These are phyloP conservation scores for Wolfiporia cocos DNA, from an alignment of 1,284 basidiomycete genomes.

Conservation along the genomic window DNA sequence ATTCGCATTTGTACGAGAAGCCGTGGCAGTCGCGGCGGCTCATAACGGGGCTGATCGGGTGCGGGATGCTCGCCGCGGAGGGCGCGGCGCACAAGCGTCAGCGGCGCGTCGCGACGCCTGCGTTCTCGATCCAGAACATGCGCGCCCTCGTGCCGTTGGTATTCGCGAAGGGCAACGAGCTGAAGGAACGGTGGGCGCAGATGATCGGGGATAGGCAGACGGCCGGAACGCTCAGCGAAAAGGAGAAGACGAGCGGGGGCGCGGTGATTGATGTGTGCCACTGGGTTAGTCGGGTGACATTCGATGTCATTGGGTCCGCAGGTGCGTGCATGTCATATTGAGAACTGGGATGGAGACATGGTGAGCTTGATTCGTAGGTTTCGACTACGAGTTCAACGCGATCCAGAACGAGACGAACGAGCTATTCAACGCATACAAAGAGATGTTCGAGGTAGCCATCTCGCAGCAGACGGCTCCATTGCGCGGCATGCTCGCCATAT, in stretches of 20 bases:
- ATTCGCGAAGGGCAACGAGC: conserved; percentile 57
- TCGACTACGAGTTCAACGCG: conserved; percentile 75
- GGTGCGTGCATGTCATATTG: conserved; percentile 32
- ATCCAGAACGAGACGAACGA: conserved; percentile 72
- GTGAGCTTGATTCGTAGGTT: conserved; percentile 38
- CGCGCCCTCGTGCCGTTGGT: conserved; percentile 64
- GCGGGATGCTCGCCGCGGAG: conserved; percentile 73
- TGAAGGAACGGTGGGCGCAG: conserved; percentile 53
- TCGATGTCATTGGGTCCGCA: conserved; percentile 76
- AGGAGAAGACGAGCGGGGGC: conserved; percentile 16
- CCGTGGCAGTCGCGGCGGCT: conserved; percentile 71
- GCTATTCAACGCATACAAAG: conserved; percentile 69
- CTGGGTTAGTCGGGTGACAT: conserved; percentile 72
- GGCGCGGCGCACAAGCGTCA: conserved; percentile 70
- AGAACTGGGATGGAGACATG: neutral
- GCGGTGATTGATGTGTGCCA: conserved; percentile 56
- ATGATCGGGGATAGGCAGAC: conserved; percentile 29
- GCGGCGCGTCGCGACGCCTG: conserved; percentile 67
- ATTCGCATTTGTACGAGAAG: conserved; percentile 68
- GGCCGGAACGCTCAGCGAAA: conserved; percentile 10
- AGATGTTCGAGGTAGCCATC: conserved; percentile 72
- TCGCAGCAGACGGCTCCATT: conserved; percentile 43
- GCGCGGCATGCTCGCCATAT: conserved; percentile 47
- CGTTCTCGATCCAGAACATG: conserved; percentile 73
- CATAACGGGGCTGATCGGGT: conserved; percentile 70